Evolutionary conservation across 2,329 filamentous ascomycete genomes (phyloP), one percentile per base, ranked within the genome.

Genomic region (Cladosporium sp.): DNA sequence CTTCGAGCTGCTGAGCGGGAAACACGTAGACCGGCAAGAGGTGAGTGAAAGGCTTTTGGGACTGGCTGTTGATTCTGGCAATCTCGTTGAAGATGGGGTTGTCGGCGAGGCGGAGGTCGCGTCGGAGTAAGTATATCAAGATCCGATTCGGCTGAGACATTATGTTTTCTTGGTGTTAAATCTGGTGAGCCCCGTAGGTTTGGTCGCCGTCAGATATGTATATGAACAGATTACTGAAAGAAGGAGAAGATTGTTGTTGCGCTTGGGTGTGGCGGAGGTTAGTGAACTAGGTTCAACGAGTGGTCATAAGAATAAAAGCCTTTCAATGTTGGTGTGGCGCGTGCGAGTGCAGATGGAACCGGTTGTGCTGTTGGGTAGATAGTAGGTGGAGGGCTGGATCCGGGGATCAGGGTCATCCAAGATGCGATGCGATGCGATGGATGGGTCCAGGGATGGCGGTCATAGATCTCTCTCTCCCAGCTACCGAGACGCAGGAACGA

Each of bases 21-120:
- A 90, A 82, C 17, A 89, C 72, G 62, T 84, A 88, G 36, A 89
- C 68, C 7, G 88, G 88, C 1, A 92, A 72, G 1, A 91, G 65
- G 63, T 91, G 85, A 1, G 84, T 87, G 68, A 67, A 64, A 53
- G 70, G 67, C 27, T 63, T 62, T 56, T 73, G 58, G 17, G 67
- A 56, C 71, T 80, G 52, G 71, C 71, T 43, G 79, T 72, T 60
- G 69, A 76, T 56, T n/a, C 66, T 65, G 20, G 72, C 68, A 6
- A 78, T 67, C 52, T 77, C 73, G 62, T 88, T 76, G 17, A 92
- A 76, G 37, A 90, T 76, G 0, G 86, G 86, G 61, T 91, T 91
- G 68, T 92, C 88, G 22, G 80, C 75, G 20, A 87, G 73, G 54
- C 88, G 84, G 17, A 90, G 74, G 64, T 92, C 88, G 58, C 84